Conservation (phyloP, 257 asterid genomes). For the Mentha longifolia region DNA sequence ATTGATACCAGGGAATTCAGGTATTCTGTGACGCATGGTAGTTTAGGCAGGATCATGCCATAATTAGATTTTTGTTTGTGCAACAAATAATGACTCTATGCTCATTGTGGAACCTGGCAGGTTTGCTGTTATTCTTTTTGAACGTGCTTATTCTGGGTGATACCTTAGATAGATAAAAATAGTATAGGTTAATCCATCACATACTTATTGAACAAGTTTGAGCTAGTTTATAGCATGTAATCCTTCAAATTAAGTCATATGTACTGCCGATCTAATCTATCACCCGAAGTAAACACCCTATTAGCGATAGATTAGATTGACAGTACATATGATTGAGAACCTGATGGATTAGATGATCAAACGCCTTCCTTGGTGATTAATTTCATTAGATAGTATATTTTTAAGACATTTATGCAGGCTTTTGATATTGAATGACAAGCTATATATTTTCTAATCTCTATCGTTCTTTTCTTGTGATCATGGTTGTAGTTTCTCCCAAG, state of each 20-base stretch:
- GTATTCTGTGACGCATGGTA: constrained; percentile 41
- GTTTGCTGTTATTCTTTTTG: background rate
- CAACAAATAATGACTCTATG: background rate
- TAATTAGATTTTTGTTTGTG: background rate
- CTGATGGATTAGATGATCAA: background rate
- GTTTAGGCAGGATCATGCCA: constrained; percentile 16
- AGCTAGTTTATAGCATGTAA: background rate
- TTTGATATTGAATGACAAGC: background rate
- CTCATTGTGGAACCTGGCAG: background rate
- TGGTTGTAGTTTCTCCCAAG: constrained; percentile 59
- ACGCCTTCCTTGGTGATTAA: background rate
- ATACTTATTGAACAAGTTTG: background rate
- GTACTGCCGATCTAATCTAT: no score
- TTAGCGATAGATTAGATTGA: background rate
- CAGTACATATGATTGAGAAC: background rate
- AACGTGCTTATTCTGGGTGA: background rate
- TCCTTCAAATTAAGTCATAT: no score
- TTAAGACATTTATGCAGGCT: background rate
- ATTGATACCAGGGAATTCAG: constrained; percentile 60
- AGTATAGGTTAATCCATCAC: background rate
- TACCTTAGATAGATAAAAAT: background rate
- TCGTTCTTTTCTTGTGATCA: constrained; percentile 31
- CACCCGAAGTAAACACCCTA: background rate
- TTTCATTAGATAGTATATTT: background rate
- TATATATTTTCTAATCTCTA: background rate